These are phyloP conservation scores for Glycine latifolia DNA, from an alignment of 306 rosid genomes.

Conservation along the genomic window DNA sequence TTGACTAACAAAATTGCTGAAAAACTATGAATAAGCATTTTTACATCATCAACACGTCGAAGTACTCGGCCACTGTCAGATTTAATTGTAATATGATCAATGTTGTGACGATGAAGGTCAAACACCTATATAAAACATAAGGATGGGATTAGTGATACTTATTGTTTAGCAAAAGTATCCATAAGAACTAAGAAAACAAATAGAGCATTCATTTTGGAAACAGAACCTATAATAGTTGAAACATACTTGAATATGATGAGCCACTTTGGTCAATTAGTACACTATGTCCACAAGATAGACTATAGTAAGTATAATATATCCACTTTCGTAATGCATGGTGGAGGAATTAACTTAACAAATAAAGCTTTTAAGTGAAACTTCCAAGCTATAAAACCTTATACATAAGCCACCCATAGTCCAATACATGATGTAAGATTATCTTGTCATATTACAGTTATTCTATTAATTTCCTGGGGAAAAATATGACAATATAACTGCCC, in stretches of 20 bases:
- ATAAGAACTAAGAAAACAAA: conserved; percentile 19
- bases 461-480: background rate
- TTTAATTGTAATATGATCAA: conserved; percentile 91
- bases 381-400: background rate
- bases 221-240: background rate
- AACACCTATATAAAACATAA: conserved; percentile 61
- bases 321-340: background rate
- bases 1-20: background rate
- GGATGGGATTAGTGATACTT: conserved; percentile 40
- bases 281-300: background rate
- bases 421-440: conserved; percentile 23
- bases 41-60: conserved; percentile 92
- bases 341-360: background rate
- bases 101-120: conserved; percentile 97
- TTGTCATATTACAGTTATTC: background rate
- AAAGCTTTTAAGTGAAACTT: conserved; percentile 34
- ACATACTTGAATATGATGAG: conserved; percentile 4
- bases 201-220: conserved; percentile 25
- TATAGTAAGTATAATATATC: background rate
- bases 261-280: background rate
- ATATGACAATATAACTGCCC: conserved; percentile 11
- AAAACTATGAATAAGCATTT: conserved; percentile 38
- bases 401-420: background rate
- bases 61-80: conserved; percentile 79
- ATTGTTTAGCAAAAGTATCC: conserved; percentile 13